Conservation (phyloP, 306 rosid species). For the Oxytropis ochrocephala region DNA sequence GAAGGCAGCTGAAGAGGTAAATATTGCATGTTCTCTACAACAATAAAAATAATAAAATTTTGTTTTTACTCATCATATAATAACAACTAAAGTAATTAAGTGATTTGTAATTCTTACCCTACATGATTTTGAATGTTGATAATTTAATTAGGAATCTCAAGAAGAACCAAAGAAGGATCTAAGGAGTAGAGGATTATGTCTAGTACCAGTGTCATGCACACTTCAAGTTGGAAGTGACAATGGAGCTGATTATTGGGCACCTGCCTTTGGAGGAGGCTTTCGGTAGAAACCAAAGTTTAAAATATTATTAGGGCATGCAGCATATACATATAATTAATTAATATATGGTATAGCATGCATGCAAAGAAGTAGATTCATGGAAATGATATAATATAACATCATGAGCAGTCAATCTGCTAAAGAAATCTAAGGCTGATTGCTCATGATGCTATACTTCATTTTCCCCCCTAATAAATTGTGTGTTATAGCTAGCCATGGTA, state of each 20-base stretch:
- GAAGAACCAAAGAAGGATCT: slow-evolving; percentile 74
- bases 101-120: not conserved
- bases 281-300: slow-evolving; percentile 33
- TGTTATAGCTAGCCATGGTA: slow-evolving; percentile 24
- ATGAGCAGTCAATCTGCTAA: slow-evolving; percentile 98
- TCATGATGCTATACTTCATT: slow-evolving; percentile 93
- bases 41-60: not conserved
- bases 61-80: not conserved
- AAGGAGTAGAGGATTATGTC: slow-evolving; percentile 90
- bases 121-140: not conserved
- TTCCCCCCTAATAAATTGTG: slow-evolving; percentile 33
- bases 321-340: slow-evolving; percentile 12
- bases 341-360: slow-evolving; percentile 16
- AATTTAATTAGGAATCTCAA: slow-evolving; percentile 36
- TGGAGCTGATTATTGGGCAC: slow-evolving; percentile 99
- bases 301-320: slow-evolving; percentile 13
- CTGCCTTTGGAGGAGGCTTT: slow-evolving; percentile 73
- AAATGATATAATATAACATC: slow-evolving; percentile 94
- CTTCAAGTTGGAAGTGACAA: slow-evolving; percentile 91
- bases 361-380: slow-evolving; percentile 28
- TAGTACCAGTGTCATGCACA: slow-evolving; percentile 96
- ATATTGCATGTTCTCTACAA: not conserved
- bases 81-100: not conserved
- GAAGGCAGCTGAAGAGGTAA: slow-evolving; percentile 54
- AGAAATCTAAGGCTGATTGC: slow-evolving; percentile 88